Evolutionary conservation across 345 rosid species (phyloP).

Genomic region (Eucalyptus erythrocorys): DNA sequence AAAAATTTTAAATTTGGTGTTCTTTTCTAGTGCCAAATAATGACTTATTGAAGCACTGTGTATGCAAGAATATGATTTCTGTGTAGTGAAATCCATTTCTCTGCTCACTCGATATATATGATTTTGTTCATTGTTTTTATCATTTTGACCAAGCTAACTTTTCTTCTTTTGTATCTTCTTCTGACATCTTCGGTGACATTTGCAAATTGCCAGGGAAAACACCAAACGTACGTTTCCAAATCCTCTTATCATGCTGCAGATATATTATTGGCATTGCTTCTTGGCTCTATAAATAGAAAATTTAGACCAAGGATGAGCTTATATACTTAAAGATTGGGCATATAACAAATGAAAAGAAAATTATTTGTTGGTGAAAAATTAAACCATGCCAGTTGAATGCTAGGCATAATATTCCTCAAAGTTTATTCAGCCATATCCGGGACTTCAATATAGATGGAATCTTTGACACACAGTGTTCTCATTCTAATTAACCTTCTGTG

Average conservation of each 20-base stretch:
- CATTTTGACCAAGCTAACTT: not conserved
- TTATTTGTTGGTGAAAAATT: not conserved
- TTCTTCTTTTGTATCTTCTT: not conserved
- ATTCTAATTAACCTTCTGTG: not conserved
- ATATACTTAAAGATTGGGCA: not conserved
- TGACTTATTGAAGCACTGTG: not conserved
- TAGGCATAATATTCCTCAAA: not conserved
- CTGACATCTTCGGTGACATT: not conserved
- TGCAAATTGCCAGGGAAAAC: conserved; percentile 44
- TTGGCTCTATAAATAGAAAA: not conserved
- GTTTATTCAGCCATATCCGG: not conserved
- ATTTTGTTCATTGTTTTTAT: not conserved
- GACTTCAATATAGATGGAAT: not conserved
- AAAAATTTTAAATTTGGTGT: no score
- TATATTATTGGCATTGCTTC: not conserved
- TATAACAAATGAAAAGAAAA: not conserved
- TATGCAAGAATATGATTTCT: not conserved
- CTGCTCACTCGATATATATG: not conserved
- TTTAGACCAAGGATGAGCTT: not conserved
- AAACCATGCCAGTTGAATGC: not conserved
- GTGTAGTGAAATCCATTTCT: not conserved
- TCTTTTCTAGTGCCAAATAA: not conserved
- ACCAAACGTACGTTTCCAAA: conserved; percentile 44
- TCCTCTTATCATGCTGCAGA: not conserved
- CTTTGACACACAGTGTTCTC: not conserved